phyloP scores from a whole-genome alignment of 768 basidiomycete species.

The Tricholoma flavovirens region DNA sequence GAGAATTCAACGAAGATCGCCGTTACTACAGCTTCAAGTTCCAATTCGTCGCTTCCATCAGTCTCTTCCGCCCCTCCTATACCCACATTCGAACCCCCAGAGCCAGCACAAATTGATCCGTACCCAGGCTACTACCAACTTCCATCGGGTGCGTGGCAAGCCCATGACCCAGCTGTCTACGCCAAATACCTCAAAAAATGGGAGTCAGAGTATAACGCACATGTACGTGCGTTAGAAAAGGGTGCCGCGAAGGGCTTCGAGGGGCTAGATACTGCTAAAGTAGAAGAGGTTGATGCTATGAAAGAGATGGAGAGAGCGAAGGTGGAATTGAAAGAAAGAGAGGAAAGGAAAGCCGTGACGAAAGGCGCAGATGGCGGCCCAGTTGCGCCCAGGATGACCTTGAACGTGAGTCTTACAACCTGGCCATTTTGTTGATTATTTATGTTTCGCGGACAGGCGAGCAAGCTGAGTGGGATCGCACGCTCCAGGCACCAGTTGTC shows the following conservation, averaged over 20 bases:
- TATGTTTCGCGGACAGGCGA: constrained; percentile 39
- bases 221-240: constrained; percentile 71
- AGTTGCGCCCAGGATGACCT: constrained; percentile 74
- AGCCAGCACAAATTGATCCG: constrained; percentile 66
- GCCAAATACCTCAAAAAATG: constrained; percentile 63
- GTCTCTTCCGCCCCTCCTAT: constrained; percentile 66
- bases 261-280: constrained; percentile 45
- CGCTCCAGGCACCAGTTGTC: constrained; percentile 73
- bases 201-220: constrained; percentile 65
- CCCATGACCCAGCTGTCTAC: constrained; percentile 68
- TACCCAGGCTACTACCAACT: constrained; percentile 87
- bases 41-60: constrained; percentile 17
- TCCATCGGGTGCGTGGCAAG: constrained; percentile 75
- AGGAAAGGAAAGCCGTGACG: constrained; percentile 73
- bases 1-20: constrained; percentile 17
- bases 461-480: constrained; percentile 66
- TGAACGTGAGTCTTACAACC: constrained; percentile 49
- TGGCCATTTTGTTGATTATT: neutral
- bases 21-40: constrained; percentile 6
- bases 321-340: constrained; percentile 66
- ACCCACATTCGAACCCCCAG: constrained; percentile 63
- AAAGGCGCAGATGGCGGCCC: constrained; percentile 49
- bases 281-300: constrained; percentile 60
- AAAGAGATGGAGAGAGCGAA: constrained; percentile 77
- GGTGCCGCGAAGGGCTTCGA: constrained; percentile 66